phyloP scores from a whole-genome alignment of 306 rosid species.

The Phaseolus lunatus region DNA sequence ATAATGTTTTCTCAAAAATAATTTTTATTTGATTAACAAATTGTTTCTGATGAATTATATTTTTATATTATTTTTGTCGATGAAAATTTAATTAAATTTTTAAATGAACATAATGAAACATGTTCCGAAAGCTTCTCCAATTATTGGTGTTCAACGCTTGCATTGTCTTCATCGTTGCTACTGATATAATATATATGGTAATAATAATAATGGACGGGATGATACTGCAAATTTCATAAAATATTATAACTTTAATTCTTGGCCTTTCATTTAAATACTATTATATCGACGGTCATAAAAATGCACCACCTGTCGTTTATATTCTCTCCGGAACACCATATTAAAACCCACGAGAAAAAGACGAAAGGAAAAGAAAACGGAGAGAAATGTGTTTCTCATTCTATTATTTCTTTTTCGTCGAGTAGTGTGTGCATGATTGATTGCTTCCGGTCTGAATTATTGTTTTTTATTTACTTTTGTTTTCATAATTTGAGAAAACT shows the following conservation, averaged over 20 bases:
- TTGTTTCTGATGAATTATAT: no score
- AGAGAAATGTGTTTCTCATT: slow-evolving; percentile 1
- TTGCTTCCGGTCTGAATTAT: neutral
- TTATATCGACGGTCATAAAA: neutral
- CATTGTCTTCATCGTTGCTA: neutral
- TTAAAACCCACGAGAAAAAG: no score
- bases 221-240: neutral
- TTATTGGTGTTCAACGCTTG: neutral
- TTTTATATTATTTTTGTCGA: no score
- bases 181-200: neutral
- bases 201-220: neutral
- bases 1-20: no score
- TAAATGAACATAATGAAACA: neutral
- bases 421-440: neutral
- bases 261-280: neutral
- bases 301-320: neutral
- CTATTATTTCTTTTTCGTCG: neutral
- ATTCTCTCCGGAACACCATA: neutral
- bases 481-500: neutral
- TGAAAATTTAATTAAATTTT: no score
- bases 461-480: neutral
- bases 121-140: neutral
- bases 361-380: neutral
- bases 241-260: neutral
- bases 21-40: no score